Evolutionary conservation across 345 rosid species (phyloP), one percentile per base, ranked within the genome.

Genomic region (Gossypium rotundifolium): DNA sequence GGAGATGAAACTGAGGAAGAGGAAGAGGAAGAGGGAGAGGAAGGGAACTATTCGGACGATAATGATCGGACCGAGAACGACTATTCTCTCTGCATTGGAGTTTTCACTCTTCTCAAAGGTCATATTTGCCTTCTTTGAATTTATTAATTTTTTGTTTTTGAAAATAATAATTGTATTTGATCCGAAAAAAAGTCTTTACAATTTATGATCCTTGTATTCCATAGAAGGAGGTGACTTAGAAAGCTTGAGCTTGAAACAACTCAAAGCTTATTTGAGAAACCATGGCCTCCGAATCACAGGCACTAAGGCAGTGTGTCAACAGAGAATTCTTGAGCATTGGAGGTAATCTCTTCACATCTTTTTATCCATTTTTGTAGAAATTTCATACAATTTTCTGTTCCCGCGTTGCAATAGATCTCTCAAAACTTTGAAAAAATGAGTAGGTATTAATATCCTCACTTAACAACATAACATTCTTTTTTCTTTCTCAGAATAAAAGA

Each of bases 231-330:
- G 78, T 11, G 76, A 81, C 66, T 71, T 85, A 66, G 82, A 81
- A 73, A 71, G 60, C 72, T 71, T 87, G 11, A 82, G 77, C 73
- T 23, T 88, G 14, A 76, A 69, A 54, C 82, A 80, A 20, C 88
- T 89, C 76, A 88, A 87, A 79, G 82, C 86, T 17, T 87, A 87
- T 75, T 55, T 90, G 63, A 77, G 90, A 49, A 78, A 73, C 63
- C 76, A 87, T 77, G 84, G 88, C 52, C 82, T 90, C 23, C 75
- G 92, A 77, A 48, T 90, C 52, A 74, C 86, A 45, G 91, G 94
- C 55, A 76, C 82, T 1, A 84, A 87, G 74, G 74, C 76, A 2
- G 85, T 82, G 49, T 84, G 79, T 49, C 55, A 87, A 40, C 69
- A 82, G 74, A 85, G 91, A 75, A 84, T 90, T 23, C 55, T 78